Evolutionary conservation across 345 rosid species (phyloP).

Genomic region (Hibiscus trionum): DNA sequence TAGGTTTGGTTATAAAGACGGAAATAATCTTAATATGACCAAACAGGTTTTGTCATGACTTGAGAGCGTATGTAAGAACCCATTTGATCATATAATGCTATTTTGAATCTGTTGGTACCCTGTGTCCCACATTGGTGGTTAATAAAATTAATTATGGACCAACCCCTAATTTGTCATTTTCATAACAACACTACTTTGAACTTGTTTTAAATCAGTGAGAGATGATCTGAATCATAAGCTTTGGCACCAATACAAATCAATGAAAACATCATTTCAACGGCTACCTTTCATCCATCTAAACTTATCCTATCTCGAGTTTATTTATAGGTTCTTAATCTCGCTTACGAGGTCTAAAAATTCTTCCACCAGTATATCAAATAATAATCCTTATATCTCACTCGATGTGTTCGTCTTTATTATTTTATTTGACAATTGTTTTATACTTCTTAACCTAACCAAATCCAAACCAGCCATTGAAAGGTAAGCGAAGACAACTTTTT

Average conservation of each 20-base stretch:
- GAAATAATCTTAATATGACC: not conserved
- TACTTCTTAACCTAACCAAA: not conserved
- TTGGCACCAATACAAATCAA: constrained; percentile 13
- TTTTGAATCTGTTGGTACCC: not conserved
- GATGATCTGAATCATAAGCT: constrained; percentile 1
- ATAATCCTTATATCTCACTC: too few relatives aligned
- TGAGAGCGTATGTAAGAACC: not conserved
- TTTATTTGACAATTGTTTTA: too few relatives aligned
- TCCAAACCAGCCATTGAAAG: constrained; percentile 13
- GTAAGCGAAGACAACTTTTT: constrained; percentile 2
- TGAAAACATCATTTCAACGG: constrained; percentile 60
- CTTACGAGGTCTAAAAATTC: too few relatives aligned
- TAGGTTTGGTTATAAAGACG: not conserved
- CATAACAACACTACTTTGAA: not conserved
- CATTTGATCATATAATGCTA: not conserved
- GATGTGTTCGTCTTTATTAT: too few relatives aligned
- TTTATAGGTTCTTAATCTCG: too few relatives aligned
- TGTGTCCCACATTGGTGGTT: not conserved
- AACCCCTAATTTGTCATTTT: constrained; percentile 8
- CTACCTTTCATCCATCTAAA: constrained; percentile 8
- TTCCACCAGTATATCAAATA: too few relatives aligned
- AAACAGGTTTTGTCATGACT: not conserved
- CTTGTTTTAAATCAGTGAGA: not conserved
- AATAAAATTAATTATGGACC: not conserved
- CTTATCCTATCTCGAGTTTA: not conserved